Evolutionary conservation across 208 protist genomes (phyloP).

Genomic region (Wallacemonas sp.): DNA sequence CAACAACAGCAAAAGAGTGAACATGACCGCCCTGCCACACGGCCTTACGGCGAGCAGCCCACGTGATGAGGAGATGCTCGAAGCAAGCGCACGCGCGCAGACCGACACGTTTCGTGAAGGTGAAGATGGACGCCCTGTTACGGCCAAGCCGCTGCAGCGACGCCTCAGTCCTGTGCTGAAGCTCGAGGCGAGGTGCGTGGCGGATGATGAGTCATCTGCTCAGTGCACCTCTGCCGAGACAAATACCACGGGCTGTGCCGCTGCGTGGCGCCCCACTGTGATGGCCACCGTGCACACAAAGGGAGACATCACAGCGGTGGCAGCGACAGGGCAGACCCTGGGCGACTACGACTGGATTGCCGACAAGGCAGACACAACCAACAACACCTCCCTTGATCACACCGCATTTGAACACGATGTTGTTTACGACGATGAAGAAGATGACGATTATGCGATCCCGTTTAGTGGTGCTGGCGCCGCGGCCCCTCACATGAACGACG

Average conservation of each 20-base stretch:
- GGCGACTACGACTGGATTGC: slow-evolving; percentile 10
- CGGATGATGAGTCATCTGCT: too few species aligned
- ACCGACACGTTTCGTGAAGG: slow-evolving; percentile 1
- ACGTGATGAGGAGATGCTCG: neutral
- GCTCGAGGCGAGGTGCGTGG: too few species aligned
- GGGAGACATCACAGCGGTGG: neutral
- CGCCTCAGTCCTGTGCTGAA: too few species aligned
- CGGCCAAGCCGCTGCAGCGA: neutral
- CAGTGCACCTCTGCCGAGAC: too few species aligned
- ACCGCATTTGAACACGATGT: neutral
- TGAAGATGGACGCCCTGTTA: slow-evolving; percentile 4
- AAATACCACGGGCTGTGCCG: too few species aligned
- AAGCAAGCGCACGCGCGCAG: slow-evolving; percentile 7
- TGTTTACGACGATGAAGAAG: neutral
- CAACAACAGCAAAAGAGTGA: neutral
- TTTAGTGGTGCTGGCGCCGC: neutral
- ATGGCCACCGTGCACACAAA: too few species aligned
- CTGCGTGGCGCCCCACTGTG: too few species aligned
- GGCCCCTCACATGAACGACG: neutral
- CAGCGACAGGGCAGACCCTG: neutral
- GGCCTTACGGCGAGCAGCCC: neutral
- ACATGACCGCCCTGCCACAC: neutral
- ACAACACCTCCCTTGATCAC: neutral
- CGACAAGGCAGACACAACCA: neutral
- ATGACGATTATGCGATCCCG: neutral